Conservation (phyloP, 1,284 basidiomycete genomes). For the Microbotryum lychnidis-dioicae region DNA sequence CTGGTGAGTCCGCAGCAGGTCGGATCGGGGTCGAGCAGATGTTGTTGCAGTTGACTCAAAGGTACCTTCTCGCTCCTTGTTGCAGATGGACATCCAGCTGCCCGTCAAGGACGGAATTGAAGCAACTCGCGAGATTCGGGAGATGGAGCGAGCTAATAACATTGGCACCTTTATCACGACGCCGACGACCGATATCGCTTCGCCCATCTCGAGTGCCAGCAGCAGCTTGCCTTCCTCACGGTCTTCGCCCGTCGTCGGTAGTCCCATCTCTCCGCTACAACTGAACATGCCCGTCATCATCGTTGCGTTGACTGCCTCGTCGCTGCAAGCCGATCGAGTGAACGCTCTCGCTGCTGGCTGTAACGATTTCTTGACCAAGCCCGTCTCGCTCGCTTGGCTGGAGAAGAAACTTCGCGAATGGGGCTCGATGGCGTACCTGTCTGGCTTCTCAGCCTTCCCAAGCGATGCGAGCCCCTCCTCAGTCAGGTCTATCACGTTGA, state of each 20-base stretch:
- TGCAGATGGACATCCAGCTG: constrained; percentile 98
- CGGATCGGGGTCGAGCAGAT: neutral
- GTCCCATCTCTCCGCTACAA: constrained; percentile 24
- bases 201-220: constrained; percentile 12
- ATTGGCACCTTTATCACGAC: constrained; percentile 61
- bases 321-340: constrained; percentile 83
- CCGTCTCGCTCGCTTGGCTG: constrained; percentile 88
- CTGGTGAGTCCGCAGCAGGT: constrained; percentile 52
- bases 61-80: neutral
- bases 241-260: constrained; percentile 4
- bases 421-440: constrained; percentile 50
- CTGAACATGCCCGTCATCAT: constrained; percentile 88
- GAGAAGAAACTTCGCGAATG: constrained; percentile 99
- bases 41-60: neutral
- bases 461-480: constrained; percentile 1
- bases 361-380: constrained; percentile 98
- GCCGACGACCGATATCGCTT: constrained; percentile 50
- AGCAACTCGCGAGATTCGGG: constrained; percentile 91
- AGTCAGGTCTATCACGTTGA: neutral
- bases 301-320: constrained; percentile 93
- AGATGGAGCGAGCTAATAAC: constrained; percentile 63
- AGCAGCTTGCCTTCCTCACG: constrained; percentile 17
- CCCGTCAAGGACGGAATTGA: constrained; percentile 97
- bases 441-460: constrained; percentile 30
- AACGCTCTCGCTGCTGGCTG: constrained; percentile 93